Evolutionary conservation across 768 basidiomycete species (phyloP), one percentile per base, ranked within the genome.

Genomic region (Agaricus blazei): DNA sequence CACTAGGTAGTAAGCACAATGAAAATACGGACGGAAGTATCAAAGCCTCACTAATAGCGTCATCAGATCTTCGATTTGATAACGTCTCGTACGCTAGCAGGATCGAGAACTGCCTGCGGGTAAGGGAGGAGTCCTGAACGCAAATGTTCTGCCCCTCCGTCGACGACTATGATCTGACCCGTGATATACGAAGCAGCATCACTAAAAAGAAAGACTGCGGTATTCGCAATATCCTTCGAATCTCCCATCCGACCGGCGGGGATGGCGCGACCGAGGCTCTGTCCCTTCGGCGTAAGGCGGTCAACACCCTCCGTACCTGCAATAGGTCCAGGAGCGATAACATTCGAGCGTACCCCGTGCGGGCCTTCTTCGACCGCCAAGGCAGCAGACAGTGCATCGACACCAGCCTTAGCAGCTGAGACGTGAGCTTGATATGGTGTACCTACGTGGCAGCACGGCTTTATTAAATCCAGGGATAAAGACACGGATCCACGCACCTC

Each of bases 311-410:
- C 92, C 1, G 96, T 97, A 9, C 76, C 83, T 4, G 63, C 79
- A 55, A 96, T 95, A 5, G 90, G 85, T 3, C 94, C 89, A 4
- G 92, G 91, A 3, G 90, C 79, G 61, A 93, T 84, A 46, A 90
- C 83, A 62, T 93, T 97, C 15, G 91, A 90, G 45, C 95, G 85
- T 19, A 98, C 84, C n/a, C 96, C 96, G 62, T 84, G 80, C 3
- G 95, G 96, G 1, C 95, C 96, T 72, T 96, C 94, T 71, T 98
- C 95, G 11, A 96, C 82, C 1, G 95, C 93, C 27, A 98, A 71
- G 2, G 91, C 93, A 1, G 79, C 77, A 52, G 90, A 91, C 4
- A 94, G 75, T 0, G 94, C 93, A 65, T 99, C 95, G 36, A 98
- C 83, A 15, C 81, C 96, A 0, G 96, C 94, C 69, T 98, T 99